Percentiles rank a stretch among this genome's conserved stretches.
Conservation (phyloP, 2,329 filamentous ascomycete species). For the Stagonosporopsis cucurbitacearum region DNA sequence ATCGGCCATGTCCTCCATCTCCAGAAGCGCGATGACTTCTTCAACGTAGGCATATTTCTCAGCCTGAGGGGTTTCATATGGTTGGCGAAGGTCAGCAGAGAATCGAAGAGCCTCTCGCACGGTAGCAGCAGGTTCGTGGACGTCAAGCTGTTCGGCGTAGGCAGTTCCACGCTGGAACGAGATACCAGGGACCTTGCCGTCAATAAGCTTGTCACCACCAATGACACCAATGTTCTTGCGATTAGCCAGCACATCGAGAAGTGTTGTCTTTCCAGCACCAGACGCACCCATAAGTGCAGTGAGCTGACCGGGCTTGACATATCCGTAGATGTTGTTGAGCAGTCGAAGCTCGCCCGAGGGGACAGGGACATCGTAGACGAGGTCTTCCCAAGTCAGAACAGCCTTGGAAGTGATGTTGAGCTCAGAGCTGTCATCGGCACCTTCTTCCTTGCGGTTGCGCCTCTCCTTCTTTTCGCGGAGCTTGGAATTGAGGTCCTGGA, state of each 20-base stretch:
- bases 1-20: slow-evolving; percentile 71
- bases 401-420: slow-evolving; percentile 62
- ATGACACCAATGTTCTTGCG: slow-evolving; percentile 71
- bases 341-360: slow-evolving; percentile 60
- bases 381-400: slow-evolving; percentile 64
- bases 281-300: slow-evolving; percentile 57
- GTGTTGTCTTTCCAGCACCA: slow-evolving; percentile 83
- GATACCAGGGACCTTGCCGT: slow-evolving; percentile 63
- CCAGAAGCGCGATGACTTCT: slow-evolving; percentile 68
- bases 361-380: slow-evolving; percentile 74
- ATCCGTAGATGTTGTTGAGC: slow-evolving; percentile 63
- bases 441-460: slow-evolving; percentile 54
- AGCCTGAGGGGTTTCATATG: slow-evolving; percentile 61
- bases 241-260: slow-evolving; percentile 76
- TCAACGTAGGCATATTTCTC: slow-evolving; percentile 73
- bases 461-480: slow-evolving; percentile 66
- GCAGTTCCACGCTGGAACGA: slow-evolving; percentile 69
- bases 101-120: slow-evolving; percentile 72
- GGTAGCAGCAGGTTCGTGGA: slow-evolving; percentile 67
- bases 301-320: slow-evolving; percentile 63
- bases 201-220: slow-evolving; percentile 67
- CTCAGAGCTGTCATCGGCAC: slow-evolving; percentile 52
- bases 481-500: slow-evolving; percentile 68
- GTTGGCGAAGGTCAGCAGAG: slow-evolving; percentile 68
- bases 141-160: slow-evolving; percentile 70